Conservation (phyloP, 495 filamentous ascomycete genomes). For the Physcia stellaris region DNA sequence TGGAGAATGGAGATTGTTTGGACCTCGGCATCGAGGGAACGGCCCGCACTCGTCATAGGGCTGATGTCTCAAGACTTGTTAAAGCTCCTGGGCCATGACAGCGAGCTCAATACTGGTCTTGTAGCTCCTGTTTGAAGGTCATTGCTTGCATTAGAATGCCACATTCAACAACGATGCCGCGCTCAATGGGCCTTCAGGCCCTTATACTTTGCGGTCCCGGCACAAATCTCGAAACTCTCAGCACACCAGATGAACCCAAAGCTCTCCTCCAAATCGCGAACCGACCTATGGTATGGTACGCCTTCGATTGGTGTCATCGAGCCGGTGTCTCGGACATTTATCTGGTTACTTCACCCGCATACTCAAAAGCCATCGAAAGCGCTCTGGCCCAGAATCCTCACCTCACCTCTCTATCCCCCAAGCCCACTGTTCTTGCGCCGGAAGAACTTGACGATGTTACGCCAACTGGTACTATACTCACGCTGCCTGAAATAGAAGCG, state of each 20-base stretch:
- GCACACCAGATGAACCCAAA: conserved; percentile 80
- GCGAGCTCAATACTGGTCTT: too few species aligned
- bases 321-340: conserved; percentile 81
- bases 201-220: conserved; percentile 88
- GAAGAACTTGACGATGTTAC: conserved; percentile 58
- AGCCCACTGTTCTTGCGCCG: conserved; percentile 62
- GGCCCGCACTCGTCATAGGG: too few species aligned
- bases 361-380: conserved; percentile 52
- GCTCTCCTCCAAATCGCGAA: conserved; percentile 86
- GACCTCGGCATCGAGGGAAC: too few species aligned
- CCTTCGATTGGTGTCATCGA: conserved; percentile 78
- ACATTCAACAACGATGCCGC: conserved; percentile 25
- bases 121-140: too few species aligned
- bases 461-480: conserved; percentile 81
- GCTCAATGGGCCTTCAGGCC: conserved; percentile 76
- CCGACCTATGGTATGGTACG: conserved; percentile 91
- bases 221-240: conserved; percentile 82
- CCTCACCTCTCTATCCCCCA: conserved; percentile 68
- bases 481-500: conserved; percentile 56
- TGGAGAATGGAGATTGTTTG: too few species aligned
- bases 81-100: too few species aligned
- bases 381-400: conserved; percentile 78
- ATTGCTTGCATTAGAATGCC: background rate
- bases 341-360: conserved; percentile 67
- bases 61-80: too few species aligned